A percentile compares a stretch with the other conserved stretches of the same genome.
Evolutionary conservation across 768 basidiomycete genomes (phyloP).

Genomic region (Sarcomyxa edulis): DNA sequence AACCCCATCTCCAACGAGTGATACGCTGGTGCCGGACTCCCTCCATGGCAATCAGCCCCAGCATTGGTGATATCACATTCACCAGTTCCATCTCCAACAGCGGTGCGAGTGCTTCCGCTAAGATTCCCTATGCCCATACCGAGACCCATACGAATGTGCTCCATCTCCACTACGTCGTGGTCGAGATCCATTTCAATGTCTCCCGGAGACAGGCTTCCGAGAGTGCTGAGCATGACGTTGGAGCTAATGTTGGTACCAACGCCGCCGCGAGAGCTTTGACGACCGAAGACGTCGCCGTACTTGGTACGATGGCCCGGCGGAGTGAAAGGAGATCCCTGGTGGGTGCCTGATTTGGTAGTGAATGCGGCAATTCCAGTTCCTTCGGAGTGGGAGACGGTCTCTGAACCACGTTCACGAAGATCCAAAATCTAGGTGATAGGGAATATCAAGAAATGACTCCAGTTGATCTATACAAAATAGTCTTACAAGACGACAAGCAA

Average conservation of each 20-base stretch:
- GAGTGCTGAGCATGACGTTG: slow-evolving; percentile 57
- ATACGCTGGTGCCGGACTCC: slow-evolving; percentile 53
- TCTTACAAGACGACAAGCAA: slow-evolving; percentile 74
- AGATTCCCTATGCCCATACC: slow-evolving; percentile 52
- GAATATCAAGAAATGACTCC: too few species aligned
- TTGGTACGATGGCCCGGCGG: slow-evolving; percentile 44
- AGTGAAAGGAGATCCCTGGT: slow-evolving; percentile 51
- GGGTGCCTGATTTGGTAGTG: slow-evolving; percentile 58
- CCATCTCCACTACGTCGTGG: slow-evolving; percentile 51
- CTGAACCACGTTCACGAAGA: slow-evolving; percentile 75
- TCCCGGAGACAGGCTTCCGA: slow-evolving; percentile 54
- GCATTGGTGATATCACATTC: neutral
- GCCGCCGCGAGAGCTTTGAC: slow-evolving; percentile 32
- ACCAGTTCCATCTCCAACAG: too few species aligned
- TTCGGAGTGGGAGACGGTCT: slow-evolving; percentile 71
- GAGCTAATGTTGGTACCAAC: slow-evolving; percentile 54
- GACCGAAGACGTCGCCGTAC: slow-evolving; percentile 26
- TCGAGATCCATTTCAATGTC: slow-evolving; percentile 29
- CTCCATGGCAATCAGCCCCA: slow-evolving; percentile 13
- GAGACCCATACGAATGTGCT: slow-evolving; percentile 50
- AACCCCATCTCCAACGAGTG: slow-evolving; percentile 46
- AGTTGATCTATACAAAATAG: neutral
- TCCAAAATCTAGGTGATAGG: slow-evolving; percentile 64
- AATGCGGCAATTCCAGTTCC: slow-evolving; percentile 66
- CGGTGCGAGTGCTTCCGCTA: slow-evolving; percentile 42